phyloP scores from a whole-genome alignment of 495 filamentous ascomycete species.

The Penicillium cinerascens region DNA sequence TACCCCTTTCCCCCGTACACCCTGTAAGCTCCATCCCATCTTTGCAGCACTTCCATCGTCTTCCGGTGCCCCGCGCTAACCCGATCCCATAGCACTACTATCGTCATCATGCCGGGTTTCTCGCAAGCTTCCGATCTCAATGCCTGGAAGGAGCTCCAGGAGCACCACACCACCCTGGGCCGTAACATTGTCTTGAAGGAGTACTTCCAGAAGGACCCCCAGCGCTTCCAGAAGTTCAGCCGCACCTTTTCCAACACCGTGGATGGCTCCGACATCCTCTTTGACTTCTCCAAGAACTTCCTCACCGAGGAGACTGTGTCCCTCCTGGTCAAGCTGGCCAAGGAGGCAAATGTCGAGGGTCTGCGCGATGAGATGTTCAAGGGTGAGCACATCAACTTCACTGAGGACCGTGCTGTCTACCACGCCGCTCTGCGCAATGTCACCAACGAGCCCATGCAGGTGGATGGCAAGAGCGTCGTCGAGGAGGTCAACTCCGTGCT shows the following conservation, averaged over 20 bases:
- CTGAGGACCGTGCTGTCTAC: slow-evolving; percentile 93
- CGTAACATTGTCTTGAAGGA: slow-evolving; percentile 90
- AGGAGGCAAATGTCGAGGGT: slow-evolving; percentile 86
- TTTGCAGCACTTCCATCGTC: slow-evolving; percentile 1
- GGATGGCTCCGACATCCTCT: slow-evolving; percentile 79
- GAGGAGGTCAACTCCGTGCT: slow-evolving; percentile 89
- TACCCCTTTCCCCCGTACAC: slow-evolving; percentile 12
- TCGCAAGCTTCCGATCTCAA: slow-evolving; percentile 74
- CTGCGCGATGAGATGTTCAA: slow-evolving; percentile 96
- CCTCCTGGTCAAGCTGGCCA: slow-evolving; percentile 79
- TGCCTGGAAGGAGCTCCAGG: slow-evolving; percentile 83
- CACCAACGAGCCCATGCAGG: slow-evolving; percentile 79
- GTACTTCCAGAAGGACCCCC: slow-evolving; percentile 81
- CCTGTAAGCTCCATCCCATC: slow-evolving; percentile 1
- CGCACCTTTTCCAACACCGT: slow-evolving; percentile 76
- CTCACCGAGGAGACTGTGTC: slow-evolving; percentile 88
- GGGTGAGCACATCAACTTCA: slow-evolving; percentile 98
- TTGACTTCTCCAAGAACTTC: slow-evolving; percentile 99
- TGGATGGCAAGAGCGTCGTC: slow-evolving; percentile 93
- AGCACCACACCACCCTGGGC: slow-evolving; percentile 78
- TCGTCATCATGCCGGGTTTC: slow-evolving; percentile 54
- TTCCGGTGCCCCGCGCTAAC: slow-evolving; percentile 37
- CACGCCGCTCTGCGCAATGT: slow-evolving; percentile 91
- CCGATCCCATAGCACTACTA: slow-evolving; percentile 12
- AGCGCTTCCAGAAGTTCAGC: slow-evolving; percentile 87